phyloP scores from a whole-genome alignment of 1,284 basidiomycete species.

The Marasmius fiardii region DNA sequence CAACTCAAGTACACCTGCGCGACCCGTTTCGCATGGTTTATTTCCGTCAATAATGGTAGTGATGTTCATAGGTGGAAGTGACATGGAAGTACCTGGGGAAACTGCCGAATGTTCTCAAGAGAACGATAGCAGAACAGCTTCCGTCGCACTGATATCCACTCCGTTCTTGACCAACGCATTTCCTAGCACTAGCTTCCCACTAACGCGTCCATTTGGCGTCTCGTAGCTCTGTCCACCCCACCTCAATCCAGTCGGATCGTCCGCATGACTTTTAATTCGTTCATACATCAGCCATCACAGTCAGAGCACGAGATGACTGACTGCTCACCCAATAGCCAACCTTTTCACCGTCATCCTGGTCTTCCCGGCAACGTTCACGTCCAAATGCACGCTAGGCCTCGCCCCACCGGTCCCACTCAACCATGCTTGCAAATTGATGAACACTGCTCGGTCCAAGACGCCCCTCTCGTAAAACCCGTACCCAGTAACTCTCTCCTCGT shows the following conservation, averaged over 20 bases:
- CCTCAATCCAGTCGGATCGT: slow-evolving; percentile 50
- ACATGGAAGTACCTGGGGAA: no score
- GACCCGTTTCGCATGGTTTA: no score
- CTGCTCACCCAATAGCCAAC: slow-evolving; percentile 41
- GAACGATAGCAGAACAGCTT: slow-evolving; percentile 45
- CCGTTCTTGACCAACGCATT: slow-evolving; percentile 36
- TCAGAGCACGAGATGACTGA: no score
- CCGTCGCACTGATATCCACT: slow-evolving; percentile 51
- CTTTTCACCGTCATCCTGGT: slow-evolving; percentile 37
- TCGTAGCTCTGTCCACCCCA: slow-evolving; percentile 70
- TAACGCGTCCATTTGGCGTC: slow-evolving; percentile 45
- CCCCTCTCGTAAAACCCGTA: slow-evolving; percentile 9
- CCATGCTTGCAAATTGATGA: slow-evolving; percentile 14
- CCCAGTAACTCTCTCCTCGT: slow-evolving; percentile 5
- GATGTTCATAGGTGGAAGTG: no score
- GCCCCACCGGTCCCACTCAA: slow-evolving; percentile 24
- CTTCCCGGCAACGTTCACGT: slow-evolving; percentile 34
- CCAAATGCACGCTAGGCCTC: slow-evolving; percentile 40
- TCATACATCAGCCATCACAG: no score
- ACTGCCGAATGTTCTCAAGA: no score
- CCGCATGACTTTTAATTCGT: slow-evolving; percentile 41
- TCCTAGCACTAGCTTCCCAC: slow-evolving; percentile 35
- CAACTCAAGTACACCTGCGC: no score
- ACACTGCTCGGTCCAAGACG: slow-evolving; percentile 6
- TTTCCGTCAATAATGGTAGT: no score